Percentiles rank a stretch among this genome's conserved stretches.
Evolutionary conservation across 208 protist species (phyloP).

Genomic region (Leishmania arabica): DNA sequence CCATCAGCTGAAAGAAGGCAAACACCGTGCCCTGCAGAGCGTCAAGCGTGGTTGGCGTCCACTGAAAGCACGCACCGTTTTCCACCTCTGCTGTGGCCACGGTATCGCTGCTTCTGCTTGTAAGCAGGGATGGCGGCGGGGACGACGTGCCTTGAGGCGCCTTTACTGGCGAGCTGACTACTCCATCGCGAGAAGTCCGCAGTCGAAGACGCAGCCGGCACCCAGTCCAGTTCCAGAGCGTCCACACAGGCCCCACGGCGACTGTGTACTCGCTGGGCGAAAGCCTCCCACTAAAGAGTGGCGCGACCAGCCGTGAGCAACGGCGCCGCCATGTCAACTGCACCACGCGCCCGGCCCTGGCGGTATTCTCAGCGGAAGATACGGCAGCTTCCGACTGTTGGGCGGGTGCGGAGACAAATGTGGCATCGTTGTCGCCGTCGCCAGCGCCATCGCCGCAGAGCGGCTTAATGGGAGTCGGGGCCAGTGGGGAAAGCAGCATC

Average conservation of each 20-base stretch:
- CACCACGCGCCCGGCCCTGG: constrained; percentile 14
- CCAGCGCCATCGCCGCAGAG: background rate
- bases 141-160: background rate
- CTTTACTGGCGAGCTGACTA: background rate
- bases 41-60: constrained; percentile 16
- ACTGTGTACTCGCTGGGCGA: constrained; percentile 23
- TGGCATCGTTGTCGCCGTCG: background rate
- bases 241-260: constrained; percentile 30
- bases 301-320: background rate
- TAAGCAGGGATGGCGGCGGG: background rate
- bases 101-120: background rate
- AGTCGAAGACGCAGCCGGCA: constrained; percentile 27
- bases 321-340: constrained; percentile 30
- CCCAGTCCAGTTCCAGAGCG: constrained; percentile 34
- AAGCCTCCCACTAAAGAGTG: constrained; percentile 14
- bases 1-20: constrained; percentile 15
- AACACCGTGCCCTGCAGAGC: constrained; percentile 5
- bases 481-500: constrained; percentile 12
- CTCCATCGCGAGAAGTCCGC: background rate
- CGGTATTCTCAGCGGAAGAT: background rate
- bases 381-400: background rate
- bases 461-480: background rate
- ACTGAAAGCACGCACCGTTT: constrained; percentile 30
- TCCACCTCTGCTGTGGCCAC: constrained; percentile 24
- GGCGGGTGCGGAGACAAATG: background rate